phyloP scores from a whole-genome alignment of 2,329 filamentous ascomycete genomes.

The Sporothrix luriei region DNA sequence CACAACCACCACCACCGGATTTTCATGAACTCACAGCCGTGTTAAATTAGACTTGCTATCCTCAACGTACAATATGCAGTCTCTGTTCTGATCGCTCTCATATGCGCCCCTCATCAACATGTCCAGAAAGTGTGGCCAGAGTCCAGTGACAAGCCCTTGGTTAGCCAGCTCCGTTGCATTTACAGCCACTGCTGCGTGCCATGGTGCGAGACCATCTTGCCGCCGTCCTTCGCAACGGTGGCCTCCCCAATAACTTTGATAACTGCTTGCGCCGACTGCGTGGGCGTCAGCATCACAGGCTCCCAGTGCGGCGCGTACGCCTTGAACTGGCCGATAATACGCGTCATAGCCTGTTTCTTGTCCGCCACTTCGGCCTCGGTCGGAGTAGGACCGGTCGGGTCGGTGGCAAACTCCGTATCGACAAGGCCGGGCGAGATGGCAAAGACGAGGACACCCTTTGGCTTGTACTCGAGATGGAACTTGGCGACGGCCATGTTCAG shows the following conservation, averaged over 20 bases:
- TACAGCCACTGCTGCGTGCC: conserved; percentile 58
- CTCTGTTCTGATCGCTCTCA: neutral
- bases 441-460: conserved; percentile 57
- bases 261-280: conserved; percentile 44
- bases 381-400: conserved; percentile 29
- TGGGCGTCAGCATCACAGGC: conserved; percentile 42
- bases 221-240: conserved; percentile 52
- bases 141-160: neutral
- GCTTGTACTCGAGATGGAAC: conserved; percentile 53
- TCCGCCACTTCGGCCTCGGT: conserved; percentile 41
- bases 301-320: conserved; percentile 47
- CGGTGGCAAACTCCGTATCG: conserved; percentile 42
- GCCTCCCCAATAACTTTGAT: conserved; percentile 44
- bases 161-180: neutral
- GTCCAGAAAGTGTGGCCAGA: neutral
- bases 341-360: conserved; percentile 33
- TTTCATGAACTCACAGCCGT: too few species aligned
- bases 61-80: neutral
- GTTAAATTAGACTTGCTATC: neutral
- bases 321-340: conserved; percentile 41
- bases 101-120: neutral
- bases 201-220: conserved; percentile 57
- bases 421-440: conserved; percentile 56
- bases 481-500: conserved; percentile 58
- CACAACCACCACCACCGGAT: too few species aligned